Evolutionary conservation across 108 stramenopile species (phyloP).

Genomic region (Chaetoceros tenuissimus): DNA sequence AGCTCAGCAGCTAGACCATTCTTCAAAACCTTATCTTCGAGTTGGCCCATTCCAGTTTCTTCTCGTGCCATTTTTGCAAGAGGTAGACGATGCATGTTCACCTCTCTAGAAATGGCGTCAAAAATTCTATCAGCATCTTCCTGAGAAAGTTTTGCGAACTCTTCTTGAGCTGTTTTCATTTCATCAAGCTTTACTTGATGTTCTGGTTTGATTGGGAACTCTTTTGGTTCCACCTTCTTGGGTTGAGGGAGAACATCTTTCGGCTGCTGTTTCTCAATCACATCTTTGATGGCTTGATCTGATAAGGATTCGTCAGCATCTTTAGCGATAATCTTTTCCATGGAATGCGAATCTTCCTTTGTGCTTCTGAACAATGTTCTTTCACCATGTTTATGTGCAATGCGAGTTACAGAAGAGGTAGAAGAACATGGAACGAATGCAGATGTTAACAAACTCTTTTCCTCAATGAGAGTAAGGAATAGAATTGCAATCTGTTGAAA

Average conservation of each 20-base stretch:
- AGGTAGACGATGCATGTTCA: constrained; percentile 17
- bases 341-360: no score
- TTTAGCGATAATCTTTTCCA: no score
- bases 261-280: background rate
- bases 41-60: constrained; percentile 26
- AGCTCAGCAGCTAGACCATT: constrained; percentile 21
- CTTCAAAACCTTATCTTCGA: constrained; percentile 40
- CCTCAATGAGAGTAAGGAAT: no score
- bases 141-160: constrained; percentile 15
- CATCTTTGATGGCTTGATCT: background rate
- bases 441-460: no score
- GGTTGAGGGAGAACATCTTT: background rate
- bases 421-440: no score
- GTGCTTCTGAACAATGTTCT: no score
- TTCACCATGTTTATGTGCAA: no score
- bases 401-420: no score
- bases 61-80: constrained; percentile 24
- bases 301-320: no score
- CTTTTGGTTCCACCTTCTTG: background rate
- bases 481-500: no score
- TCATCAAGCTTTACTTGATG: background rate
- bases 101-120: constrained; percentile 11
- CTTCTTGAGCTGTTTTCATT: constrained; percentile 12
- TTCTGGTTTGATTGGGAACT: background rate
- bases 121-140: constrained; percentile 28